Evolutionary conservation across 2,329 filamentous ascomycete species (phyloP).

Genomic region (Fusarium avenaceum): DNA sequence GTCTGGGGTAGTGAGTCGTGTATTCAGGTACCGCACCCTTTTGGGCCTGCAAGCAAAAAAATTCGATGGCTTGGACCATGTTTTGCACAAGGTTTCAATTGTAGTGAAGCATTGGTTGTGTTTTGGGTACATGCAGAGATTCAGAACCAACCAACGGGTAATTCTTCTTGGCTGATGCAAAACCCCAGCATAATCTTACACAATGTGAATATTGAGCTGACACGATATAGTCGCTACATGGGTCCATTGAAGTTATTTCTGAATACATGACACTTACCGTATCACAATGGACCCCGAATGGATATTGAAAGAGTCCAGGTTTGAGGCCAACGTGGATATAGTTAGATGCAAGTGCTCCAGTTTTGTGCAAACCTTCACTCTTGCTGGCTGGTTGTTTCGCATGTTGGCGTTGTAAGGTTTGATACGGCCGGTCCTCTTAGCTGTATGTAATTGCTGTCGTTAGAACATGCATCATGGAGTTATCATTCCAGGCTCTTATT

Average conservation of each 20-base stretch:
- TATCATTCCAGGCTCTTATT: conserved; percentile 28
- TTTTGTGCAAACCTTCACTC: conserved; percentile 27
- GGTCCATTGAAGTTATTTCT: conserved; percentile 18
- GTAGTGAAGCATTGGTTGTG: conserved; percentile 21
- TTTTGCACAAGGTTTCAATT: conserved; percentile 20
- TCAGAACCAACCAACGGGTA: conserved; percentile 31
- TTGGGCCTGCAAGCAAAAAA: conserved; percentile 22
- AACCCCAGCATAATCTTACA: conserved; percentile 44
- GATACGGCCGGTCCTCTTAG: conserved; percentile 17
- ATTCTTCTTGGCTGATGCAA: conserved; percentile 40
- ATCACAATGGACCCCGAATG: conserved; percentile 24
- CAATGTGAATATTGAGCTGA: conserved; percentile 42
- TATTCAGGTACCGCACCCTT: conserved; percentile 25
- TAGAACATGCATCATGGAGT: conserved; percentile 24
- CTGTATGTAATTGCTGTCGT: conserved; percentile 13
- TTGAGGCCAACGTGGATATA: conserved; percentile 27
- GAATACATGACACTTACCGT: conserved; percentile 38
- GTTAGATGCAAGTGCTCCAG: conserved; percentile 18
- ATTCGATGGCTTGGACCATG: conserved; percentile 17
- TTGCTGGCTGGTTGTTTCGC: conserved; percentile 18
- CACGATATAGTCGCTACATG: conserved; percentile 36
- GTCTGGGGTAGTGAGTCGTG: conserved; percentile 45
- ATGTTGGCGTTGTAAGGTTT: conserved; percentile 18
- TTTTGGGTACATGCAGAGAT: conserved; percentile 13
- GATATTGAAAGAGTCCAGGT: conserved; percentile 16